These are phyloP conservation scores for Diaporthe ilicicola DNA, from an alignment of 2,329 filamentous ascomycete species.

Conservation along the genomic window DNA sequence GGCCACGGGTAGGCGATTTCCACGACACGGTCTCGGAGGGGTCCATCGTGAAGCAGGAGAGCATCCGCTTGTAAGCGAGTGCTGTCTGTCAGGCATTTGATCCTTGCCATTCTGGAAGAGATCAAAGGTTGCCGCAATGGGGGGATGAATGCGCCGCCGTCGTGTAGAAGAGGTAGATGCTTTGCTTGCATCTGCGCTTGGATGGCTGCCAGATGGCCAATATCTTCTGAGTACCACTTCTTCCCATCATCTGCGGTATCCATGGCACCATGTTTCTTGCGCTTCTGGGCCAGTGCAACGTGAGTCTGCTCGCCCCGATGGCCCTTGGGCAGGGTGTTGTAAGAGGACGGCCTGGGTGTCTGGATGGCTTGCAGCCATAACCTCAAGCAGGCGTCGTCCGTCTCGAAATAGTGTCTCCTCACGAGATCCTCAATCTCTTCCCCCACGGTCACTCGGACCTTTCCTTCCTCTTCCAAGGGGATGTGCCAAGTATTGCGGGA, in stretches of 20 bases:
- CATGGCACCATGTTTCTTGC: background rate
- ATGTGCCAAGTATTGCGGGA: background rate
- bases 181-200: background rate
- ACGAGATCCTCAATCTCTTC: constrained; percentile 37
- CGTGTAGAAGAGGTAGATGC: background rate
- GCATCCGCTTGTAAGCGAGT: background rate
- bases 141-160: constrained; percentile 18
- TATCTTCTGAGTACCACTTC: constrained; percentile 25
- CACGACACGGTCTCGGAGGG: background rate
- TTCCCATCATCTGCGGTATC: background rate
- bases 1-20: constrained; percentile 19
- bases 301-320: background rate
- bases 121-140: background rate
- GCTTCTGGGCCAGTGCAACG: background rate
- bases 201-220: background rate
- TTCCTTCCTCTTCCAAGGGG: background rate
- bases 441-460: constrained; percentile 15
- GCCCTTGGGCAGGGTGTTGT: constrained; percentile 18
- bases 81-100: background rate
- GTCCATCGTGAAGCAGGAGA: background rate
- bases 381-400: constrained; percentile 33
- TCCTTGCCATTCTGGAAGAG: background rate
- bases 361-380: constrained; percentile 33
- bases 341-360: constrained; percentile 1
- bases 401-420: constrained; percentile 38